A percentile compares a stretch with the other conserved stretches of the same genome.
phyloP scores from a whole-genome alignment of 352 stramenopile species.

The Phytophthora brassicae region DNA sequence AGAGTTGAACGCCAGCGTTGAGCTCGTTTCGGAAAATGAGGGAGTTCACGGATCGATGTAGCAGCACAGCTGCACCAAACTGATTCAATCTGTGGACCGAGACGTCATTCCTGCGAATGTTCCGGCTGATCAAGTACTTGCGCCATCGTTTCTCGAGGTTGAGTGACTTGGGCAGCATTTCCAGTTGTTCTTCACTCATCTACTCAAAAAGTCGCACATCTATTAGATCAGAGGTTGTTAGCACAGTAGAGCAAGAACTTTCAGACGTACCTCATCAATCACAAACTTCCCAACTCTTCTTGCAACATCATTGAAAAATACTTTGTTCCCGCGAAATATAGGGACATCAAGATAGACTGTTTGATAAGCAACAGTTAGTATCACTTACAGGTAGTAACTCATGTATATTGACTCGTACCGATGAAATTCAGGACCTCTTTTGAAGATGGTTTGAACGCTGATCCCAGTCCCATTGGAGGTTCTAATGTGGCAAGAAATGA shows the following conservation, averaged over 20 bases:
- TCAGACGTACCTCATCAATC: slow-evolving; percentile 48
- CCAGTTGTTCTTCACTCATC: slow-evolving; percentile 54
- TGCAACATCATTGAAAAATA: slow-evolving; percentile 71
- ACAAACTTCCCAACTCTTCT: slow-evolving; percentile 59
- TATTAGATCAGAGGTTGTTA: not conserved
- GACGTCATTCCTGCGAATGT: slow-evolving; percentile 56
- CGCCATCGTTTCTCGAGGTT: slow-evolving; percentile 65
- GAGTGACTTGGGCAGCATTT: slow-evolving; percentile 44
- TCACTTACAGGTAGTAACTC: not conserved
- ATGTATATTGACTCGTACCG: slow-evolving; percentile 29
- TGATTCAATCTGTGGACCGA: slow-evolving; percentile 56
- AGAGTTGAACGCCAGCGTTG: slow-evolving; percentile 42
- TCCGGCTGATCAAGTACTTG: slow-evolving; percentile 51
- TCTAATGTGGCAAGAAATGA: slow-evolving; percentile 64
- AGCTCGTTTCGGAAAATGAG: slow-evolving; percentile 57
- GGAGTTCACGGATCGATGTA: slow-evolving; percentile 54
- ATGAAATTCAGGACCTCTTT: slow-evolving; percentile 52
- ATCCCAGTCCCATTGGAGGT: slow-evolving; percentile 70
- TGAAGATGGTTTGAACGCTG: slow-evolving; percentile 30
- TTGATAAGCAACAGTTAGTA: not conserved
- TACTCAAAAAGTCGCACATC: slow-evolving; percentile 8
- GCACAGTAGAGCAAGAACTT: not conserved
- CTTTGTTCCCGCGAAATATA: slow-evolving; percentile 59
- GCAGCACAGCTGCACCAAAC: slow-evolving; percentile 43
- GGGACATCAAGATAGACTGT: slow-evolving; percentile 55